Base-by-base conservation (phyloP, 2,329 filamentous ascomycete species). In the Lecanicillium sp. region DNA sequence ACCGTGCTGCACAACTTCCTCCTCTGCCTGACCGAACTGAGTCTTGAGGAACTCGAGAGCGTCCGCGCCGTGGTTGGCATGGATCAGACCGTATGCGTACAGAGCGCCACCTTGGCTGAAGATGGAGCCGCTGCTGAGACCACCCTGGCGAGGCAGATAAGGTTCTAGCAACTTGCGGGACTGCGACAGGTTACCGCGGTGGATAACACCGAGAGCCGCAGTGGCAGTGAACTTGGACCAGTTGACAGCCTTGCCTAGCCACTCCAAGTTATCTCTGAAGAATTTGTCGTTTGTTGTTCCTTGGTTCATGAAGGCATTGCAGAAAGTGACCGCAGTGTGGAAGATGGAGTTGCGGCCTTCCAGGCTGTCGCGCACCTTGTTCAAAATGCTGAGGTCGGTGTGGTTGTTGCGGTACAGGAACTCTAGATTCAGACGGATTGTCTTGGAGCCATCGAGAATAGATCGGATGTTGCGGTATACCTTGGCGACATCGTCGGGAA, bases 191-290 rank as follows among this genome's bases (percentile, higher is more conserved):
- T 98, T 98, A 48, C 93, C 93, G 38, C 90, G 86, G 67, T 98
- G 93, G 54, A 98, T 96, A 44, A 97, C 93, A 66, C 93, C 93
- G 5, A 98, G 75, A 7, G 93, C 93, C 49, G 93, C 93, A 4
- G 93, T 98, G 12, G 93, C 93, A 1, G 93, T 96, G 65, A 98
- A 98, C 66, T 98, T 98, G 52, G 90, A 96, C 93, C 93, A 98
- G 72, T 98, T 98, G 40, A 97, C 90, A 21, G 93, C 93, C 73
- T 97, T 98, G 52, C 91, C 90, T 3, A 98, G 72, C 93, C 93
- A 98, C 56, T 98, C 93, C 20, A 98, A 71, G 63, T 98, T 98
- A 62, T 97, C 90, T 7, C 94, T 81, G 81, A 98, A 97, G 72
- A 98, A 98, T 61, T 91, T 94, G 70, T 98, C 93, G 59, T 95